Evolutionary conservation across 805 yeast species (phyloP).

Genomic region (Candida berthetii): DNA sequence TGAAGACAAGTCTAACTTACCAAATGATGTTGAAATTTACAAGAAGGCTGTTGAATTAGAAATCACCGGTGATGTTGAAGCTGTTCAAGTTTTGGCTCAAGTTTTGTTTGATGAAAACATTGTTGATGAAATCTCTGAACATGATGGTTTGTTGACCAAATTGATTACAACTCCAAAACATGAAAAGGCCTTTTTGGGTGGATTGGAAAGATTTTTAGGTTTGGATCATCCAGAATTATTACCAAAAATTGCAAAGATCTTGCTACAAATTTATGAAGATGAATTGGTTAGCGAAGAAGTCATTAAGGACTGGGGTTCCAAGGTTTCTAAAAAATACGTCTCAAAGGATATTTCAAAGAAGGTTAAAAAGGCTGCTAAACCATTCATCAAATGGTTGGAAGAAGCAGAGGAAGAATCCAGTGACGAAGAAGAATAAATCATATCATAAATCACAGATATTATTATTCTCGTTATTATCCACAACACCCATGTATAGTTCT

Average conservation of each 20-base stretch:
- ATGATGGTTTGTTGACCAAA: constrained; percentile 78
- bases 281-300: constrained; percentile 85
- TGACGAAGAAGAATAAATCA: constrained; percentile 19
- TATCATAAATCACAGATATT: neutral
- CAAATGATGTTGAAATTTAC: constrained; percentile 85
- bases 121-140: constrained; percentile 63
- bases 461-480: too few species aligned
- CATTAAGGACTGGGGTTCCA: constrained; percentile 79
- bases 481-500: neutral
- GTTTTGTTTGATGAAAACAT: constrained; percentile 77
- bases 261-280: constrained; percentile 73
- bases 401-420: constrained; percentile 79
- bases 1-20: constrained; percentile 53
- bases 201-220: constrained; percentile 90
- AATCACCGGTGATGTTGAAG: constrained; percentile 62
- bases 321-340: constrained; percentile 87
- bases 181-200: constrained; percentile 91
- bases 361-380: constrained; percentile 94
- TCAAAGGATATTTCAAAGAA: constrained; percentile 88
- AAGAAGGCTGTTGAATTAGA: constrained; percentile 82
- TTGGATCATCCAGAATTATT: constrained; percentile 69
- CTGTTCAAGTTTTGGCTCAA: constrained; percentile 91
- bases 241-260: constrained; percentile 70
- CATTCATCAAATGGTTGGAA: constrained; percentile 90
- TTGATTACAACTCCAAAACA: constrained; percentile 60